A percentile compares a stretch with the other conserved stretches of the same genome.
Evolutionary conservation across 805 yeast species (phyloP).

Genomic region (Saccharomycopsis fibuligera): DNA sequence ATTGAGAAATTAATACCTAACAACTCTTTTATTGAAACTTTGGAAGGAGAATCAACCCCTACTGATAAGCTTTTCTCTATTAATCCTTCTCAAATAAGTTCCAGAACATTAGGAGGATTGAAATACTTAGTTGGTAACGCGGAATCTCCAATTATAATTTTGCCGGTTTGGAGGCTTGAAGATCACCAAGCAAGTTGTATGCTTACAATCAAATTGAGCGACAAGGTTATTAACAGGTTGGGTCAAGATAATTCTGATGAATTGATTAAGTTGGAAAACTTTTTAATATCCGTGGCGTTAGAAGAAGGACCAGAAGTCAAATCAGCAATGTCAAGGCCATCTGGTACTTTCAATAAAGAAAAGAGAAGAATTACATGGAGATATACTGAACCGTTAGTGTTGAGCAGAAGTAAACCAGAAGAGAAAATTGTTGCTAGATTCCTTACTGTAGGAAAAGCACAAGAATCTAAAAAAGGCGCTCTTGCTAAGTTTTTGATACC

Average conservation of each 20-base stretch:
- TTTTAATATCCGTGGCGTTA: conserved; percentile 43
- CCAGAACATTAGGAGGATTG: conserved; percentile 72
- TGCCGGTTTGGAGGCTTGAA: conserved; percentile 90
- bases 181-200: conserved; percentile 79
- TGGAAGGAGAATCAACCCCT: conserved; percentile 28
- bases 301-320: conserved; percentile 57
- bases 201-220: conserved; percentile 56
- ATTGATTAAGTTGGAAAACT: conserved; percentile 31
- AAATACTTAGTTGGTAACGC: conserved; percentile 57
- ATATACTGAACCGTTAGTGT: conserved; percentile 38
- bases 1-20: conserved; percentile 45
- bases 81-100: conserved; percentile 44
- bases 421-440: conserved; percentile 82
- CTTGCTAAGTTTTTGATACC: conserved; percentile 55
- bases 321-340: conserved; percentile 83
- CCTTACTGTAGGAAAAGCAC: conserved; percentile 62
- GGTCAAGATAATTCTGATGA: conserved; percentile 30
- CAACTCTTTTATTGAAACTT: conserved; percentile 45
- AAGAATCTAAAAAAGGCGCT: conserved; percentile 71
- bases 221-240: conserved; percentile 34
- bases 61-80: conserved; percentile 35
- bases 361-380: conserved; percentile 85
- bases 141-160: conserved; percentile 59
- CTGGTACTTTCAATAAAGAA: conserved; percentile 85
- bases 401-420: conserved; percentile 37